Evolutionary conservation across 345 rosid species (phyloP).

Genomic region (Mangifera indica): DNA sequence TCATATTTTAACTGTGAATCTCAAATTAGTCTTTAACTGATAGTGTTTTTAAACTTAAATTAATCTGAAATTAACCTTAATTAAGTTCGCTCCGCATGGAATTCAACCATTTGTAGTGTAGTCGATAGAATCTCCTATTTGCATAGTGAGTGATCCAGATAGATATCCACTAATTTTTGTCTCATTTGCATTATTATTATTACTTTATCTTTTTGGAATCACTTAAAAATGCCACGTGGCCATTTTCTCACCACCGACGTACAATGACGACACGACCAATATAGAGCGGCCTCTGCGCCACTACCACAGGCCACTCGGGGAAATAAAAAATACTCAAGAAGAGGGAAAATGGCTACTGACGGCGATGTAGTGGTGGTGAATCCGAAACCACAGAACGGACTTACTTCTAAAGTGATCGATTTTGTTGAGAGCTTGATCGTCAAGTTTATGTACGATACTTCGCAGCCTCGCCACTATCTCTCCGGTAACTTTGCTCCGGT

Average conservation of each 20-base stretch:
- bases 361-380: constrained; percentile 38
- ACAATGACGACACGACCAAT: neutral
- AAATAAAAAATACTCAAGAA: neutral
- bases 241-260: neutral
- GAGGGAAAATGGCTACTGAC: constrained; percentile 14
- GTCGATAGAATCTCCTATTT: no score
- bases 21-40: no score
- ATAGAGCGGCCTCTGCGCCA: neutral
- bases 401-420: constrained; percentile 67
- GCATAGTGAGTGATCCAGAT: no score
- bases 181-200: no score
- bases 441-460: constrained; percentile 68
- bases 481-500: constrained; percentile 88
- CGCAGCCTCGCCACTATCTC: constrained; percentile 79
- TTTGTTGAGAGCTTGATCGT: constrained; percentile 69
- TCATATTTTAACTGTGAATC: no score
- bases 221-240: neutral
- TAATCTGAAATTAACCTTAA: no score
- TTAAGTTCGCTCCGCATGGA: no score
- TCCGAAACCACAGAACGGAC: constrained; percentile 70
- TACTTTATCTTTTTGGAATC: neutral
- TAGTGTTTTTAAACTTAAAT: no score
- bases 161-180: no score
- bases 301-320: neutral
- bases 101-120: no score